Evolutionary conservation across 2,329 filamentous ascomycete genomes (phyloP), one percentile per base, ranked within the genome.

Genomic region (Cylindrodendrum hubeiense): DNA sequence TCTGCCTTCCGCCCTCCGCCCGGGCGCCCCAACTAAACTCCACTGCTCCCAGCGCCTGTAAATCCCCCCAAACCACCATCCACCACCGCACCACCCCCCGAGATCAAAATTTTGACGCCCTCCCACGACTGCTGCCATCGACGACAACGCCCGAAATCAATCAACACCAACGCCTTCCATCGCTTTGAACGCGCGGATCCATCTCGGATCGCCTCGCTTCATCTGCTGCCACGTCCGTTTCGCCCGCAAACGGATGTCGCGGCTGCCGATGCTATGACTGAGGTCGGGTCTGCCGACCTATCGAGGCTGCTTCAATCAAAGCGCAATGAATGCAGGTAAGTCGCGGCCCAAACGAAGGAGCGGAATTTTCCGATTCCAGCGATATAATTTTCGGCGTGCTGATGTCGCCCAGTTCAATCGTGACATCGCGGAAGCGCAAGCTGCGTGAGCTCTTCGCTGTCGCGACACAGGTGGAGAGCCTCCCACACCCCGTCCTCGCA

Each of bases 401-500:
- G 68, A 88, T 77, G 43, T 24, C 67, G 67, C 72, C 65, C 78
- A 92, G 90, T 83, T 86, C 87, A 87, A 90, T 91, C 87, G 89
- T 92, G 86, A 87, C 87, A 82, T 93, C 92, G 86, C 92, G 93
- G 82, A 96, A 97, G 89, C 91, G 93, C 81, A 97, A 97, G 86
- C 87, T 97, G 79, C 91, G 91, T 80, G 92, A 96, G 84, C 88
- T 97, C 75, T 97, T 92, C 85, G 87, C 88, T 74, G 89, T 93
- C 86, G 91, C 93, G 85, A 92, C 91, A 80, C 89, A 90, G 80
- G 82, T 86, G 77, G 85, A 89, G 80, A 82, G 84, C 79, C 84
- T 90, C 74, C 87, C 88, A 75, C 86, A 87, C 77, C 82, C 85
- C 80, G 83, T 84, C 79, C 84, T 88, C 77, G 83, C 83, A 74